Conservation (phyloP, 129 eudicot species). For the Chrysanthemum makinoi region DNA sequence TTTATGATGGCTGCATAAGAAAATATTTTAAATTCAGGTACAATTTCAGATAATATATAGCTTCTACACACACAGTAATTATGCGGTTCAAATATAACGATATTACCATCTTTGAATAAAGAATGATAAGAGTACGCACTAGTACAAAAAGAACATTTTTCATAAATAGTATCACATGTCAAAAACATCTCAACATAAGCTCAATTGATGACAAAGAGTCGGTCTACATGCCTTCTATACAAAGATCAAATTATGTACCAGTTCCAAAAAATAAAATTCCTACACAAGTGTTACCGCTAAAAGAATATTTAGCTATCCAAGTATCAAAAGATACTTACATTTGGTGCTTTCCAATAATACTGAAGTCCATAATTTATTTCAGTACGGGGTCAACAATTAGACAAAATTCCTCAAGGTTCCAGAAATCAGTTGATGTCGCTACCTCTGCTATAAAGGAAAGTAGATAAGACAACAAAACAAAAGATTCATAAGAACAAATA, state of each 20-base stretch:
- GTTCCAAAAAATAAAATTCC: slow-evolving; percentile 1
- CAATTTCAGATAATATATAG: not conserved
- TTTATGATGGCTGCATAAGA: not conserved
- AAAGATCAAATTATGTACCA: slow-evolving; percentile 18
- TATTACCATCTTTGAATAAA: slow-evolving; percentile 15
- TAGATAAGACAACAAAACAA: slow-evolving; percentile 1
- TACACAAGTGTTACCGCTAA: slow-evolving; percentile 15
- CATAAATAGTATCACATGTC: slow-evolving; percentile 14
- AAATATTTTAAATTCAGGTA: not conserved
- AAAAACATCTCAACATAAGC: slow-evolving; percentile 1
- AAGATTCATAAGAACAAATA: slow-evolving; percentile 19
- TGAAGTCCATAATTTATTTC: slow-evolving; percentile 29
- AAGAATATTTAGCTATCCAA: slow-evolving; percentile 9
- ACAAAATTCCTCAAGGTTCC: slow-evolving; percentile 23
- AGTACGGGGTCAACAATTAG: slow-evolving; percentile 21
- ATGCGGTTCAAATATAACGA: slow-evolving; percentile 6
- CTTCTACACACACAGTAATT: not conserved
- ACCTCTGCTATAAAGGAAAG: slow-evolving; percentile 20
- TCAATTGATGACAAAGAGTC: not conserved
- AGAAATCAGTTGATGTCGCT: not conserved
- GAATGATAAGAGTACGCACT: not conserved
- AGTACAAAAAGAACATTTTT: slow-evolving; percentile 8
- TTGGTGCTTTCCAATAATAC: slow-evolving; percentile 20
- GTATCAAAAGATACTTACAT: slow-evolving; percentile 33
- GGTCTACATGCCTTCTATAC: slow-evolving; percentile 26